A percentile compares a stretch with the other conserved stretches of the same genome.
Evolutionary conservation across 306 rosid genomes (phyloP).

Genomic region (Senna siamea): DNA sequence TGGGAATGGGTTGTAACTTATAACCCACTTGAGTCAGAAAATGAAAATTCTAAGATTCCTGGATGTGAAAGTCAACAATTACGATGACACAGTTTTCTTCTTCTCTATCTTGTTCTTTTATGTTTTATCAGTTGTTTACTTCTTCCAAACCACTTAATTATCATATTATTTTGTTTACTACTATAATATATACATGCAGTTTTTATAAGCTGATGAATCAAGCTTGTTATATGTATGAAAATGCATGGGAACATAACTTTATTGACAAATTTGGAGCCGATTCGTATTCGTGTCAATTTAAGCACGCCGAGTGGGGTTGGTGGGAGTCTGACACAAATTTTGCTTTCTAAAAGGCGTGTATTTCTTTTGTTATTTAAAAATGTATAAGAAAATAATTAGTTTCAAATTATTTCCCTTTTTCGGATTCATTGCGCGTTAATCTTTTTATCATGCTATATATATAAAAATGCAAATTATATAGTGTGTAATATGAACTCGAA

Average conservation of each 20-base stretch:
- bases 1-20: too few relatives aligned
- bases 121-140: background rate
- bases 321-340: background rate
- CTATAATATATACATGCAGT: background rate
- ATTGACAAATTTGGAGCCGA: background rate
- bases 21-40: background rate
- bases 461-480: too few relatives aligned
- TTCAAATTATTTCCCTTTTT: background rate
- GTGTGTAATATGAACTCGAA: too few relatives aligned
- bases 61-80: slow-evolving; percentile 14
- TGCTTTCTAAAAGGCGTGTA: too few relatives aligned
- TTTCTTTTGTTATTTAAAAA: too few relatives aligned
- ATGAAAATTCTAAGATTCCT: slow-evolving; percentile 14
- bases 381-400: too few relatives aligned
- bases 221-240: background rate
- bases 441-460: too few relatives aligned
- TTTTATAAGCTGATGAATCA: background rate
- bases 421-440: too few relatives aligned
- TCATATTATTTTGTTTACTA: background rate
- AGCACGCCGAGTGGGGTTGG: background rate
- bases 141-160: too few relatives aligned
- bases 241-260: background rate
- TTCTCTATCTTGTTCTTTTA: background rate
- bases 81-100: background rate
- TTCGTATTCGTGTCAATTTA: background rate